phyloP scores from a whole-genome alignment of 2,329 filamentous ascomycete genomes.

The Penicillium carneum region DNA sequence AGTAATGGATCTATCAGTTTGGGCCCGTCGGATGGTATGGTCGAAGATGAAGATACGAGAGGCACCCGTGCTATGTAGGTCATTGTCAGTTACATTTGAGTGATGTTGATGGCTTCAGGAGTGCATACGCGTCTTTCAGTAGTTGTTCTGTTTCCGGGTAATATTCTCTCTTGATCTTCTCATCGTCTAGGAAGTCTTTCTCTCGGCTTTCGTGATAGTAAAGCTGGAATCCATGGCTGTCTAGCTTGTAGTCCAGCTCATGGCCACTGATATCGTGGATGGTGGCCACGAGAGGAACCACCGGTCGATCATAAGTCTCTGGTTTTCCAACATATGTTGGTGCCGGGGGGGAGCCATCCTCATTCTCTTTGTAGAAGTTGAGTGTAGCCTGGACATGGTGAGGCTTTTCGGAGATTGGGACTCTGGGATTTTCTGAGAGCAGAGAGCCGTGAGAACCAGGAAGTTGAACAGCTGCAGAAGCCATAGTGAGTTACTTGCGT shows the following conservation, averaged over 20 bases:
- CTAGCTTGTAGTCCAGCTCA: constrained; percentile 54
- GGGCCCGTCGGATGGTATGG: constrained; percentile 57
- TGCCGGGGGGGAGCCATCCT: constrained; percentile 54
- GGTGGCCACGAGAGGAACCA: constrained; percentile 48
- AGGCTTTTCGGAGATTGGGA: constrained; percentile 33
- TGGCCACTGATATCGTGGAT: constrained; percentile 55
- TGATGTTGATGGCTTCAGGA: neutral
- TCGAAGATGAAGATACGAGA: constrained; percentile 59
- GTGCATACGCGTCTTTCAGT: constrained; percentile 51
- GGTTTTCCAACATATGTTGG: constrained; percentile 47
- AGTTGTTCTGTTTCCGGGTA: constrained; percentile 59
- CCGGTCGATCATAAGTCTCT: constrained; percentile 54
- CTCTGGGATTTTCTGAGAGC: constrained; percentile 23
- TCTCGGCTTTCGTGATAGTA: constrained; percentile 51
- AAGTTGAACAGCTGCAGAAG: constrained; percentile 42
- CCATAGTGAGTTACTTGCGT: constrained; percentile 31
- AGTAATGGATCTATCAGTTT: constrained; percentile 43
- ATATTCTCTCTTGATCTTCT: constrained; percentile 52
- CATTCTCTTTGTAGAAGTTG: constrained; percentile 57
- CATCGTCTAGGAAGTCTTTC: constrained; percentile 52
- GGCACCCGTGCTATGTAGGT: constrained; percentile 49
- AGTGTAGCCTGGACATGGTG: constrained; percentile 54
- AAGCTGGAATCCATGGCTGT: constrained; percentile 57
- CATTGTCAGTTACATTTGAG: neutral
- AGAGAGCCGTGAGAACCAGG: constrained; percentile 22